These are phyloP conservation scores for Fusarium penzigii DNA, from an alignment of 2,329 filamentous ascomycete genomes.

Conservation along the genomic window DNA sequence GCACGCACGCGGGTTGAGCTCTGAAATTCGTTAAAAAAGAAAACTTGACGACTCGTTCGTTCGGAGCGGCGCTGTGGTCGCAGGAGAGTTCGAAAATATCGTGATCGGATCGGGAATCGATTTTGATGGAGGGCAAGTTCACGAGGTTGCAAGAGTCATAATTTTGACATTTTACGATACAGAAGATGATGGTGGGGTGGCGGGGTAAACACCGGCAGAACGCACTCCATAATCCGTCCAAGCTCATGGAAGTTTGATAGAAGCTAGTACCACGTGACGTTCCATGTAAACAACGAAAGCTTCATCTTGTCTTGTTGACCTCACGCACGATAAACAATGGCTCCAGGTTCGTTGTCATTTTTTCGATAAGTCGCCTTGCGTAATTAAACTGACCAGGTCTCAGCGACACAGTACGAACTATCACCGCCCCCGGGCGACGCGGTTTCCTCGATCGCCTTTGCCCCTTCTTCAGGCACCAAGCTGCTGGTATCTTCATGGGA, in stretches of 20 bases:
- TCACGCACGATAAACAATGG: conserved; percentile 36
- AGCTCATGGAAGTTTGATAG: conserved; percentile 13
- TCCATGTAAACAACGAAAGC: conserved; percentile 37
- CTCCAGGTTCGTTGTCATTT: conserved; percentile 38
- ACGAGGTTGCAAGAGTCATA: conserved; percentile 39
- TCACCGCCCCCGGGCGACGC: conserved; percentile 81
- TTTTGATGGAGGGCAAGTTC: conserved; percentile 20
- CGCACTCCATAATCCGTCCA: background rate
- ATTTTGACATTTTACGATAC: conserved; percentile 46
- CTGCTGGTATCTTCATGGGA: conserved; percentile 96
- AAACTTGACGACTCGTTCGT: conserved; percentile 1
- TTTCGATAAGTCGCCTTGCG: background rate
- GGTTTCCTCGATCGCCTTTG: conserved; percentile 84
- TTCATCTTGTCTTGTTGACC: conserved; percentile 22
- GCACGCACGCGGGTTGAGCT: conserved; percentile 23
- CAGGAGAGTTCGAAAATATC: conserved; percentile 15
- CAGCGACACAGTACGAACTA: conserved; percentile 79
- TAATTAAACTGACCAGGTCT: conserved; percentile 17
- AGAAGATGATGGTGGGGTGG: conserved; percentile 42
- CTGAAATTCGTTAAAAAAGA: conserved; percentile 16
- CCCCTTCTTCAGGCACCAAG: conserved; percentile 70
- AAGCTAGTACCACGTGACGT: conserved; percentile 39
- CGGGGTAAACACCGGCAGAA: conserved; percentile 38
- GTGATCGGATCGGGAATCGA: conserved; percentile 26
- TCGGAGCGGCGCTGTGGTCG: conserved; percentile 4